Evolutionary conservation across 2,329 filamentous ascomycete genomes (phyloP), one percentile per base, ranked within the genome.

Genomic region (Aureobasidium vineae): DNA sequence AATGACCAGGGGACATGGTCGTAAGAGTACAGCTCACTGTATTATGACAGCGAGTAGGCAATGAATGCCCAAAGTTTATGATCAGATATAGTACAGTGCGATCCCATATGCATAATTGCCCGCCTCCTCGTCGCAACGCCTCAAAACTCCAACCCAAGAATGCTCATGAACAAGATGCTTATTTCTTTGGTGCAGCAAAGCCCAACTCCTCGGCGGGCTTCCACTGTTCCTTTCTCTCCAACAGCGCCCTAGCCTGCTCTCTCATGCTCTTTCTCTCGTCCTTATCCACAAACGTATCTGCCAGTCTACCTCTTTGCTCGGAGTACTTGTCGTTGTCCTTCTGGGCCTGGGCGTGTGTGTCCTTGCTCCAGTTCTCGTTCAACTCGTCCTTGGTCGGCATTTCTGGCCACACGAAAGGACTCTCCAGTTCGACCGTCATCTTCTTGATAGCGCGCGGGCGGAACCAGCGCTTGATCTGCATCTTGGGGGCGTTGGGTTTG

Each of bases 361-460:
- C 71, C 65, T 70, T 70, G 53, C 73, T 72, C 75, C 74, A 77
- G 28, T 26, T 38, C 56, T 81, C 83, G 67, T 80, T 92, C 76
- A 81, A 78, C 66, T 82, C 76, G 69, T 85, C 81, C 75, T 89
- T 84, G 70, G 82, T 78, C 5, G 91, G 90, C 70, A 82, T 77
- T 70, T 87, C 84, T 0, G 95, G 95, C 90, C 91, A 98, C 66
- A 90, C 87, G 80, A 99, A 99, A 5, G 93, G 91, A 81, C 88
- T 82, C 69, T 84, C 86, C 81, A 99, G 85, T 82, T 97, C 91
- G 52, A 96, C 91, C 49, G 90, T 96, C 95, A 99, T 99, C 78
- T 88, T 90, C 85, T 99, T 99, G 74, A 88, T 84, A 59, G 87
- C 81, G 70, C 85, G 83, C 31, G 90, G 90, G 28, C 94, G 86